Base-by-base conservation (phyloP, 2,329 filamentous ascomycete species). In the Ophiocordyceps sinensis region DNA sequence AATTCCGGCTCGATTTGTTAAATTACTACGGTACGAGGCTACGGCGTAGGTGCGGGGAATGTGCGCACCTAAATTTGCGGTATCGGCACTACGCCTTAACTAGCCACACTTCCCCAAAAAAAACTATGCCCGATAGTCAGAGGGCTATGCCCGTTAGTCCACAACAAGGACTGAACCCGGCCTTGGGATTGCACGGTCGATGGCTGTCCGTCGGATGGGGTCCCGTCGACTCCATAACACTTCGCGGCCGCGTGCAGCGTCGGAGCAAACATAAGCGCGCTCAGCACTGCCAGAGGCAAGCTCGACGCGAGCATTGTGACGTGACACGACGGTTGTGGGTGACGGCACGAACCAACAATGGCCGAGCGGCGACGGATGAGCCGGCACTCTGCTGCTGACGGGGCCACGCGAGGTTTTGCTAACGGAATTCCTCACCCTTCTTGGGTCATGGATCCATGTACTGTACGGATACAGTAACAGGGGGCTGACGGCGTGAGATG, bases 161-260 rank as follows among this genome's bases (percentile, higher is more conserved):
- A 36, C 50, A 52, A 26, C 50, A 52, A 1, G 49, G 14, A 28
- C 49, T 51, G 31, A 41, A 35, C n/a, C 44, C 44, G 19, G 45
- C 48, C 14, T 44, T 30, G 17, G 50, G 38, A n/a, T 49, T 36
- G 38, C 49, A 52, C 3, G 50, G 45, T 17, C 6, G 28, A 7
- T 32, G 40, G 7, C 23, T 41, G 3, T 13, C 3, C 3, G 17
- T 43, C 41, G 15, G 41, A 14, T 11, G 36, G 21, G 2, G 36
- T 37, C 21, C 49, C 49, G 21, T 44, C 44, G 19, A 50, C 19
- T 3, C 29, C 30, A 28, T 51, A 49, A 38, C 47, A 52, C 30
- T 94, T 37, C 23, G 37, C 38, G 7, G 29, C 38, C 4, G 34
- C 35, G 12, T 13, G 35, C 13, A 40, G 15, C 17, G 38, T 23